Base-by-base conservation (phyloP, 2,329 filamentous ascomycete genomes). In the Exophiala xenobiotica region DNA sequence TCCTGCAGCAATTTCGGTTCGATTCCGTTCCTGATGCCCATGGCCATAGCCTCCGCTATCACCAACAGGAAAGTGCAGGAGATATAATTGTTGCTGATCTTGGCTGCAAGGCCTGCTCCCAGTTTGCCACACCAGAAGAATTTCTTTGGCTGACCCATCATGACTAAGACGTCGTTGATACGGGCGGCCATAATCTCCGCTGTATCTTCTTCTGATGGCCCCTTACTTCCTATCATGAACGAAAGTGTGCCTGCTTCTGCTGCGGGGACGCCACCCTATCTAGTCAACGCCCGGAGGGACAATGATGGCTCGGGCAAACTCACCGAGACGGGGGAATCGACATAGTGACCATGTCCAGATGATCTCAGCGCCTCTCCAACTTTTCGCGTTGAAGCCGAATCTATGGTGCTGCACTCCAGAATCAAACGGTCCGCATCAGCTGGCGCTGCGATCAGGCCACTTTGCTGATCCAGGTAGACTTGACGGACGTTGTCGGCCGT, bases 21-120 rank as follows among this genome's bases (percentile, higher is more conserved):
- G n/a, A 51, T 26, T 11, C 26, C 24, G 18, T 23, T 35, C 42
- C 26, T 35, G 16, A 51, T 46, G 22, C 59, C 60, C 23, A 62
- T 61, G 26, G 59, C 57, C 39, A 61, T 50, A 20, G 58, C 60
- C 41, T 62, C 60, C 12, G 54, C 49, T 5, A 53, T 49, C 4
- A 55, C 56, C 5, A 60, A 26, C 2, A 43, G 23, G 8, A 46
- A 52, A 33, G 53, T 54, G 29, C 48, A 49, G 19, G 60, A 61
- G n/a, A 61, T 38, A 33, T 62, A 62, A 47, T 62, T 61, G 55
- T 62, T 62, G 50, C 55, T 56, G 29, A 61, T 49, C 49, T 64
- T 64, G 22, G 58, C 54, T 3, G 59, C 58, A 6, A 59, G 49
- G 8, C 63, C 63, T 6, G 60, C 52, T 7, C 61, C 61, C 5